Evolutionary conservation across 1,139 yeast species (phyloP), one percentile per base, ranked within the genome.

Genomic region (Yamadazyma oceani): DNA sequence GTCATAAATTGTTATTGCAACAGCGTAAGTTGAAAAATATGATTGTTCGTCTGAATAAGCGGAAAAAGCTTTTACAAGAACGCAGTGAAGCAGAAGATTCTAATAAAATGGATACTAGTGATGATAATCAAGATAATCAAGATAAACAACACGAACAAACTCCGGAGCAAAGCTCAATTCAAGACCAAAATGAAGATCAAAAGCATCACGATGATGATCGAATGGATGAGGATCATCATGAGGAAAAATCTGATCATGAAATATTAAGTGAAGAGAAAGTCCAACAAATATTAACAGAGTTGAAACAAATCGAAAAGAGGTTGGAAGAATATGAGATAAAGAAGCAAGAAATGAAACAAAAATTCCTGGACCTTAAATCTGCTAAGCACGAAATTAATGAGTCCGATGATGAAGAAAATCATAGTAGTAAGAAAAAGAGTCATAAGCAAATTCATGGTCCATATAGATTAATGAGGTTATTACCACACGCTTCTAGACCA

Each of bases 401-500:
- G 28, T 40, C 43, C 22, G 48, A 42, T 13, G 40, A 41, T 36
- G 37, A 44, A 30, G 51, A 51, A 8, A 53, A 44, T 4, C 48
- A 42, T 24, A 36, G 41, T 9, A 48, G 42, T 4, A 56, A 61
- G 40, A 61, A 66, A 50, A 62, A 62, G 49, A 49, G 54, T 36
- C 75, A 69, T 48, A 68, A 70, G 45, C 76, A 70, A 49, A 70
- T 73, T 27, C 76, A 69, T 39, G 98, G 98, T 1, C 97, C 97
- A 2, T 88, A 92, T 71, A 72, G 97, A 50, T 66, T 94, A 46
- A 72, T 92, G 71, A 76, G 97, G 53, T 69, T 92, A 45, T 68
- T 94, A 34, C 98, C 98, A 2, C 85, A 82, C 49, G 89, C 89
- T 3, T 76, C 96, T 12, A 75, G 97, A 49, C 86, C 85, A 7